phyloP scores from a whole-genome alignment of 2,329 filamentous ascomycete genomes.

The Epichloe uncinata region DNA sequence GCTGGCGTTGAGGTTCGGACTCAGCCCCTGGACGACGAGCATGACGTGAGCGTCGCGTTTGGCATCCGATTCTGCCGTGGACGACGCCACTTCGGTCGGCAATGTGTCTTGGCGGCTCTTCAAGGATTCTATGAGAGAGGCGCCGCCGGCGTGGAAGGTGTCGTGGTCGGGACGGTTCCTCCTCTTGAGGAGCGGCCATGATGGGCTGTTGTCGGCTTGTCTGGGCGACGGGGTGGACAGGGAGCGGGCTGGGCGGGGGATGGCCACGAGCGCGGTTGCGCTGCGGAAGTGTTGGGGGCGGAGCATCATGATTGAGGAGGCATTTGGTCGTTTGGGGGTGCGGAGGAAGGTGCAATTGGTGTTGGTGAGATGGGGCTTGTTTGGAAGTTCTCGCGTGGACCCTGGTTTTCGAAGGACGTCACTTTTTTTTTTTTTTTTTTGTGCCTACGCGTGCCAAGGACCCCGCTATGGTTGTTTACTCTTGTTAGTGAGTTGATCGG shows the following conservation, averaged over 20 bases:
- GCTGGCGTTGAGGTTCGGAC: slow-evolving; percentile 45
- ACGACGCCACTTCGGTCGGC: neutral
- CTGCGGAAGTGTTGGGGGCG: slow-evolving; percentile 16
- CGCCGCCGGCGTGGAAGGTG: neutral
- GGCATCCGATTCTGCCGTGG: neutral
- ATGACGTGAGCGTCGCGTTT: slow-evolving; percentile 14
- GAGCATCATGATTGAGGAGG: slow-evolving; percentile 14
- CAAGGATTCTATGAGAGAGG: neutral
- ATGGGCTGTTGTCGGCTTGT: neutral
- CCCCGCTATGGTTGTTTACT: too few species aligned
- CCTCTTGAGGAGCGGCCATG: slow-evolving; percentile 6
- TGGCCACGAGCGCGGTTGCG: slow-evolving; percentile 10
- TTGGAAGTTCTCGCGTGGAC: too few species aligned
- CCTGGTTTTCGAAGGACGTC: too few species aligned
- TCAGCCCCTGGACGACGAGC: slow-evolving; percentile 46
- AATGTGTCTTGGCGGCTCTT: neutral
- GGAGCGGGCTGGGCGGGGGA: neutral
- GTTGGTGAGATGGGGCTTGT: neutral
- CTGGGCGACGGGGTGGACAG: neutral
- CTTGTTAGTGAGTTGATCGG: too few species aligned
- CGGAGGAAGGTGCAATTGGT: neutral
- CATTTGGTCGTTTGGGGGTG: neutral
- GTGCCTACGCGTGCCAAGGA: too few species aligned
- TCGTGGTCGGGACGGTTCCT: neutral
- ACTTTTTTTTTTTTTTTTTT: too few species aligned